phyloP scores from a whole-genome alignment of 345 rosid genomes.

The Sonneratia caseolaris region DNA sequence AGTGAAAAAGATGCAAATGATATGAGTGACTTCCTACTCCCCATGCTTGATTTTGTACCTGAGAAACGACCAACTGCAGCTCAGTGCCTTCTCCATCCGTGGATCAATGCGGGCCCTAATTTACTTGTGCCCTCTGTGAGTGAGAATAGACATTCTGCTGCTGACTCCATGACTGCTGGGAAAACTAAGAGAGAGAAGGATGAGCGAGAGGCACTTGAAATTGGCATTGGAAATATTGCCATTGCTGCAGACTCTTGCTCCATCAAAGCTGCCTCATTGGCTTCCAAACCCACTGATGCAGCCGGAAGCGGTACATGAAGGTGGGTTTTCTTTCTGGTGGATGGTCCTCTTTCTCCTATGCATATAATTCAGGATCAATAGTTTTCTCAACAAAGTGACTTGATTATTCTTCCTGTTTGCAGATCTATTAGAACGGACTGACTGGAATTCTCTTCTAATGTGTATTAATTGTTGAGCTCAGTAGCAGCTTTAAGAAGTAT shows the following conservation, averaged over 20 bases:
- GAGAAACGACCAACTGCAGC: conserved; percentile 68
- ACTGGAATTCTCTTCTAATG: not conserved
- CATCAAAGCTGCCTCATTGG: conserved; percentile 23
- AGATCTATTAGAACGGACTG: not conserved
- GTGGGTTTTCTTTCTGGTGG: conserved; percentile 11
- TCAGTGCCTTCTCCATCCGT: conserved; percentile 59
- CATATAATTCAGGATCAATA: no score
- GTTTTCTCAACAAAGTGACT: not conserved
- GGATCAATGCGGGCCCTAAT: conserved; percentile 43
- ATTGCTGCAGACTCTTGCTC: conserved; percentile 25
- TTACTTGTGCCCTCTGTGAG: conserved; percentile 31
- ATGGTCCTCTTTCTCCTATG: not conserved
- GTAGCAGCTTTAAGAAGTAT: not conserved
- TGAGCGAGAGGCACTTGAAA: conserved; percentile 53
- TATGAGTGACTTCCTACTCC: conserved; percentile 42
- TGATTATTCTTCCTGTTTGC: not conserved
- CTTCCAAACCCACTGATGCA: conserved; percentile 19
- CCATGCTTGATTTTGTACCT: conserved; percentile 66
- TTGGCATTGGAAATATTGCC: conserved; percentile 47
- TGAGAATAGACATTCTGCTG: conserved; percentile 16
- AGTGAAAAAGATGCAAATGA: conserved; percentile 51
- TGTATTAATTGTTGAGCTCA: not conserved
- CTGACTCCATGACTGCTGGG: conserved; percentile 17
- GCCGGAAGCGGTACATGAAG: conserved; percentile 19
- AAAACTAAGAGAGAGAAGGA: conserved; percentile 30